These are phyloP conservation scores for Tuber indicum DNA, from an alignment of 495 filamentous ascomycete species.

Conservation along the genomic window DNA sequence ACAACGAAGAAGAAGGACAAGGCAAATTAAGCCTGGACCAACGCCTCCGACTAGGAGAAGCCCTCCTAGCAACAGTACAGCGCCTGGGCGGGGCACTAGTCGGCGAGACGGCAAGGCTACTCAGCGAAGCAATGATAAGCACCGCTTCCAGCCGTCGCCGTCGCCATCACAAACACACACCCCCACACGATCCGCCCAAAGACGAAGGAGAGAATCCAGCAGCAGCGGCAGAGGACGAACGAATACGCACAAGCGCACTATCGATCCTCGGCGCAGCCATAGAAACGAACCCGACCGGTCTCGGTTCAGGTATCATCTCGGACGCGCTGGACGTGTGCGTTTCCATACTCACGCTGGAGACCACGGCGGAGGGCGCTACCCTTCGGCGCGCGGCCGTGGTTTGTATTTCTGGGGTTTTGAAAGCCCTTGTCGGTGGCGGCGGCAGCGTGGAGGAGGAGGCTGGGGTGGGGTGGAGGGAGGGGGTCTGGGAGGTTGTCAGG, in stretches of 20 bases:
- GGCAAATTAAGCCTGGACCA: constrained; percentile 50
- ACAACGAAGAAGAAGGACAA: constrained; percentile 42
- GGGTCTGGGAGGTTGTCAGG: constrained; percentile 59
- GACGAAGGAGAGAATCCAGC: constrained; percentile 35
- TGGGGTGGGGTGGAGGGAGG: constrained; percentile 48
- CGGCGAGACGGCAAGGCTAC: constrained; percentile 52
- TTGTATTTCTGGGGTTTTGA: constrained; percentile 60
- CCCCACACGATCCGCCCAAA: no score
- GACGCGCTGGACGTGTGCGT: constrained; percentile 62
- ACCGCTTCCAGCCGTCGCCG: constrained; percentile 58
- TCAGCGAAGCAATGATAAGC: constrained; percentile 58
- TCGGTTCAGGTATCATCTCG: constrained; percentile 53
- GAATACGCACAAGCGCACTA: constrained; percentile 70
- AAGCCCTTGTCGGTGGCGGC: constrained; percentile 51
- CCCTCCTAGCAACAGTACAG: constrained; percentile 62
- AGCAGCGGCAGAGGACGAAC: constrained; percentile 59
- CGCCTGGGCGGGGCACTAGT: constrained; percentile 57
- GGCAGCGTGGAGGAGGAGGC: constrained; percentile 36
- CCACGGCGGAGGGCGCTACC: constrained; percentile 58
- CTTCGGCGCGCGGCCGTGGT: constrained; percentile 66
- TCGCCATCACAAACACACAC: constrained; percentile 28
- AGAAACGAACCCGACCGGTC: constrained; percentile 58
- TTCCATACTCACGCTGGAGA: constrained; percentile 60
- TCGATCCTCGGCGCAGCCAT: constrained; percentile 62
- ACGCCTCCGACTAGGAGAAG: constrained; percentile 66